phyloP scores from a whole-genome alignment of 768 basidiomycete genomes.

The Rhodosporidiobolus odoratus region DNA sequence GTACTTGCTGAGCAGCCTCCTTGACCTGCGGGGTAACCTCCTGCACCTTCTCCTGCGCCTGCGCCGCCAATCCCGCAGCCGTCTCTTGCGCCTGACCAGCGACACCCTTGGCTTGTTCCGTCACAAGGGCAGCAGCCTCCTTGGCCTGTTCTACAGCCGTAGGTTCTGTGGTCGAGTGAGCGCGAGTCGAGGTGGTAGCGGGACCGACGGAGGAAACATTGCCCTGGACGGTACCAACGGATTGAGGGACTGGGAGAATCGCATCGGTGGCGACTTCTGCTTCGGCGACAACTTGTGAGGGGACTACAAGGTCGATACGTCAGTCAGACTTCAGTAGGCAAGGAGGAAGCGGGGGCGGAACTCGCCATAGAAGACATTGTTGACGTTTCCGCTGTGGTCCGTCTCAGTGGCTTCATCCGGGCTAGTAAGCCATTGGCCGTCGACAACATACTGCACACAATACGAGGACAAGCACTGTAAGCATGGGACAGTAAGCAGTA shows the following conservation, averaged over 20 bases:
- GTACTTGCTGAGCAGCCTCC: slow-evolving; percentile 7
- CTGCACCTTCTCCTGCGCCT: not conserved
- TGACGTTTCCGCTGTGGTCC: slow-evolving; percentile 62
- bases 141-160: not conserved
- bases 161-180: not conserved
- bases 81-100: slow-evolving; percentile 2
- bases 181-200: not conserved
- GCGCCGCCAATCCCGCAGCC: not conserved
- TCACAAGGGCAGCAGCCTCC: not conserved
- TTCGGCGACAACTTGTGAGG: not conserved
- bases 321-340: not conserved
- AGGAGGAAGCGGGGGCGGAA: not conserved
- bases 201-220: slow-evolving; percentile 9
- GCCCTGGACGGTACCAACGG: slow-evolving; percentile 16
- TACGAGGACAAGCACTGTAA: not conserved
- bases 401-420: slow-evolving; percentile 58
- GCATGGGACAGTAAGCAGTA: not conserved
- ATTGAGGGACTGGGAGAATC: slow-evolving; percentile 26
- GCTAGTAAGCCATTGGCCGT: slow-evolving; percentile 60
- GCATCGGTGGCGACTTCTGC: not conserved
- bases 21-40: slow-evolving; percentile 11
- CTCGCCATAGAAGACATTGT: slow-evolving; percentile 57
- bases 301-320: not conserved
- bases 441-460: slow-evolving; percentile 58
- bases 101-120: not conserved